These are phyloP conservation scores for Acer saccharum DNA, from an alignment of 345 rosid species.

Conservation along the genomic window DNA sequence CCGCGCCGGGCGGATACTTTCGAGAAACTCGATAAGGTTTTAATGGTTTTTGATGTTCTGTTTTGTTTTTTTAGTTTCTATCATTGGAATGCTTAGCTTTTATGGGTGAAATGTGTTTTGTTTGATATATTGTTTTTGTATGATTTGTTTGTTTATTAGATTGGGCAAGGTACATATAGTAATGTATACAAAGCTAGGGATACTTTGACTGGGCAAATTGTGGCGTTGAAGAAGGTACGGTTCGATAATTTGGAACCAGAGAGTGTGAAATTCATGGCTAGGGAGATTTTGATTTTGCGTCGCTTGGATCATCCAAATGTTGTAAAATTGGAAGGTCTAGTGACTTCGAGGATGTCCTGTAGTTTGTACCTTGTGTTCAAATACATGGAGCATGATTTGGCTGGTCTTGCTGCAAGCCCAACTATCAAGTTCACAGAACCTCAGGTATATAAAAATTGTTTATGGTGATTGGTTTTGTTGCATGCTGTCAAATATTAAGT, in stretches of 20 bases:
- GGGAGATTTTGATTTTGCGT: constrained; percentile 74
- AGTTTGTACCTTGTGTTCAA: constrained; percentile 76
- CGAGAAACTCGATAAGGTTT: constrained; percentile 80
- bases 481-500: not conserved
- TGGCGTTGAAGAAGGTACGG: constrained; percentile 80
- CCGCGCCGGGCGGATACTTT: constrained; percentile 79
- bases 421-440: constrained; percentile 63
- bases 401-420: constrained; percentile 83
- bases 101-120: not conserved
- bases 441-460: constrained; percentile 42
- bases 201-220: constrained; percentile 66
- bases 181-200: constrained; percentile 92
- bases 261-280: constrained; percentile 86
- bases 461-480: constrained; percentile 3
- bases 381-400: constrained; percentile 85
- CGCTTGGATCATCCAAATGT: constrained; percentile 79
- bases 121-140: not conserved
- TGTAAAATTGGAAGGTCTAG: constrained; percentile 73
- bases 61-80: not conserved
- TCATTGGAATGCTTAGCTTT: not conserved
- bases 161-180: constrained; percentile 91
- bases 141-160: constrained; percentile 30
- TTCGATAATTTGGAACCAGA: constrained; percentile 85
- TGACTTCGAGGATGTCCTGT: constrained; percentile 84
- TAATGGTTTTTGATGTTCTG: not conserved